Base-by-base conservation (phyloP, 106 monocot genomes). In the Triglochin maritima region DNA sequence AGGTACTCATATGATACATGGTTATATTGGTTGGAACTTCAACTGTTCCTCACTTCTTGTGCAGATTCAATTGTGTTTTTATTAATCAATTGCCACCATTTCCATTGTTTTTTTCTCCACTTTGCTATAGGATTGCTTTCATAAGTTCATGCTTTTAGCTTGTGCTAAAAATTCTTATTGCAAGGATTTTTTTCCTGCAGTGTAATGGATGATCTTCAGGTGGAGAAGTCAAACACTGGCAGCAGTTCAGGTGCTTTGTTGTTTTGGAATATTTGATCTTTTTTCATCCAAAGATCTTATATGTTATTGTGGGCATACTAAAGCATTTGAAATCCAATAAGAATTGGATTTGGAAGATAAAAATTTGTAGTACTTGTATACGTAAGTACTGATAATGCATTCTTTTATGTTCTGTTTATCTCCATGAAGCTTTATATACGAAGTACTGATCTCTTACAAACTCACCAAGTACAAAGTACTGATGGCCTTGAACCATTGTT, bases 161-260 rank as follows among this genome's bases (percentile, higher is more conserved):
- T 14, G 7, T 11, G 47, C 4, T 9, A 46, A 6, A 46, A 17
- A 5, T 7, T 66, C 3, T 2, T 41, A 46, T 0, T 8, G 4
- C 15, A 50, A 6, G 56, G 11, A 51, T 46, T 69, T 69, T 55
- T 4, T 66, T 50, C 55, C 50, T 74, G 15, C 85, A 88, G 95
- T 76, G 79, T 87, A 53, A 69, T 90, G 47, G 95, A 90, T 72
- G 83, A 90, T 57, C 59, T 62, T 16, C 84, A 81, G 55, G 29
- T 16, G 5, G 78, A 68, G 62, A 14, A 62, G 66, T 64, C 76
- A 15, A 73, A 54, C 43, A 9, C 3, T 68, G 8, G 51, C 48
- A 63, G 58, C 52, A 65, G 42, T 57, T 65, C 85, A 80, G 83
- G 87, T 89, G 46, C 64, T 56, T 50, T 47, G 52, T 6, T 69